Conservation (phyloP, 805 yeast species). For the Ogataea minuta region DNA sequence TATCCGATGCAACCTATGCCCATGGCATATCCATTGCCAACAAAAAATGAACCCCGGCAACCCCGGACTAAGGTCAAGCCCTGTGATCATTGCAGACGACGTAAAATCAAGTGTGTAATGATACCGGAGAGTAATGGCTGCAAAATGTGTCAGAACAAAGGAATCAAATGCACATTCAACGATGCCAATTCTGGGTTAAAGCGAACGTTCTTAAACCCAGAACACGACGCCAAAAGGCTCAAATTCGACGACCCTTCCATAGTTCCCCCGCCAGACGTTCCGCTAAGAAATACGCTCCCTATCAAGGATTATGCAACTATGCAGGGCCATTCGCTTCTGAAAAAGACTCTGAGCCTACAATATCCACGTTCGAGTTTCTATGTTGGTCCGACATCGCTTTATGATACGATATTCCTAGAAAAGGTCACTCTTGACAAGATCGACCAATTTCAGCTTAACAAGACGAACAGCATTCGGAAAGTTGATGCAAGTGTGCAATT, state of each 20-base stretch:
- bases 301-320: conserved; percentile 65
- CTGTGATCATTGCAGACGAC: conserved; percentile 81
- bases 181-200: conserved; percentile 45
- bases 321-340: conserved; percentile 61
- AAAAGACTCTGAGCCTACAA: conserved; percentile 71
- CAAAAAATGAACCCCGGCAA: conserved; percentile 34
- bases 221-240: conserved; percentile 29
- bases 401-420: conserved; percentile 69
- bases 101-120: conserved; percentile 76
- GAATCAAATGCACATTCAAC: conserved; percentile 72
- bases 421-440: conserved; percentile 63
- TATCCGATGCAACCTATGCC: conserved; percentile 8
- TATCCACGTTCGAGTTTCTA: conserved; percentile 87
- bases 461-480: conserved; percentile 66
- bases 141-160: conserved; percentile 73
- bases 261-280: conserved; percentile 38
- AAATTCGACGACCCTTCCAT: conserved; percentile 35
- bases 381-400: conserved; percentile 85
- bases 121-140: conserved; percentile 63
- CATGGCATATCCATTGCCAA: conserved; percentile 12
- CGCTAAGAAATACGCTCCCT: conserved; percentile 54
- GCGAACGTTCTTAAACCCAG: conserved; percentile 35
- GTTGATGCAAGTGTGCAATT: conserved; percentile 78
- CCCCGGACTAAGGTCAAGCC: conserved; percentile 51
- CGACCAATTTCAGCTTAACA: conserved; percentile 76